phyloP scores from a whole-genome alignment of 805 yeast genomes.

The Monosporozyma servazzii region DNA sequence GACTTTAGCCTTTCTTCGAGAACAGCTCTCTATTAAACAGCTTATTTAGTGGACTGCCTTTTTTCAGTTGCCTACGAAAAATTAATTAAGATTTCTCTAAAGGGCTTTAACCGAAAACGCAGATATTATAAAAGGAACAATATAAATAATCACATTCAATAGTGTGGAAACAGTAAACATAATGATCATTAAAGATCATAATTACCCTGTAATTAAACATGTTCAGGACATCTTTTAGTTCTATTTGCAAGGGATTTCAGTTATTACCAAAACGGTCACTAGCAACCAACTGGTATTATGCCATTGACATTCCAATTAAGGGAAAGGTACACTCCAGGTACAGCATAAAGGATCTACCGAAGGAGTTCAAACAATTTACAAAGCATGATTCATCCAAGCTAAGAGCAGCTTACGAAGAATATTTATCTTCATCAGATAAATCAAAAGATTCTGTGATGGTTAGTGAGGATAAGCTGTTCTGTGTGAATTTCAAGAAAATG shows the following conservation, averaged over 20 bases:
- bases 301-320: slow-evolving; percentile 63
- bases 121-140: too few species aligned
- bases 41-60: too few species aligned
- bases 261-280: background rate
- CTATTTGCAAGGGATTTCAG: background rate
- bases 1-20: too few species aligned
- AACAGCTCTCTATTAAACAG: too few species aligned
- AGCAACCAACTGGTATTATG: slow-evolving; percentile 57
- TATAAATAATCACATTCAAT: too few species aligned
- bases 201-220: background rate
- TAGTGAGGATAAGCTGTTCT: slow-evolving; percentile 70
- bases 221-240: background rate
- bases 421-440: slow-evolving; percentile 1
- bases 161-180: too few species aligned
- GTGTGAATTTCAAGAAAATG: slow-evolving; percentile 52
- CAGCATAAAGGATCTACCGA: slow-evolving; percentile 40
- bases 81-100: too few species aligned
- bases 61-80: too few species aligned
- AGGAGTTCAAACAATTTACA: slow-evolving; percentile 60
- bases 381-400: slow-evolving; percentile 50
- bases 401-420: slow-evolving; percentile 38
- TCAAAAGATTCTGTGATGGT: slow-evolving; percentile 41
- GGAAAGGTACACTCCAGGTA: slow-evolving; percentile 59
- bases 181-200: background rate
- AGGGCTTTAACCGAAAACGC: too few species aligned